These are phyloP conservation scores for Histomonas meleagridis DNA, from an alignment of 208 protist species.

Conservation along the genomic window DNA sequence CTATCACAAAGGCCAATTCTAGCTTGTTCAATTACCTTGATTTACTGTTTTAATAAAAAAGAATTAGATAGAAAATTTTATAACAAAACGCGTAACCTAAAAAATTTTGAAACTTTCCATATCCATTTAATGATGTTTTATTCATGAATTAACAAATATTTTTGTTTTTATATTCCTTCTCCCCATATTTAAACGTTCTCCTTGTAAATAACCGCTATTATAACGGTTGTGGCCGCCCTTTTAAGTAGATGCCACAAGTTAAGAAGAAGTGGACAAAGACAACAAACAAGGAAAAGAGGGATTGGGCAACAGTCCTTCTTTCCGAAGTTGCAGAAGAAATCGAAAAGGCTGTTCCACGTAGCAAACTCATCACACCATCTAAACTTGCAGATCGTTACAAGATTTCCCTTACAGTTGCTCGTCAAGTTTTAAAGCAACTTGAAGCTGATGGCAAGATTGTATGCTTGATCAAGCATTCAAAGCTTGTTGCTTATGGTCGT, in stretches of 20 bases:
- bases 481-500: neutral
- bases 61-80: too few relatives aligned
- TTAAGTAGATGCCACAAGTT: neutral
- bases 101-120: too few relatives aligned
- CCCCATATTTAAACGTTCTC: too few relatives aligned
- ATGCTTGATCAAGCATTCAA: neutral
- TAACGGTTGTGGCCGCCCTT: neutral
- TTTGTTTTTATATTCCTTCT: too few relatives aligned
- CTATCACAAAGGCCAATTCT: too few relatives aligned
- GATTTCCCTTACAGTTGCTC: neutral
- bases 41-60: too few relatives aligned
- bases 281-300: slow-evolving; percentile 27
- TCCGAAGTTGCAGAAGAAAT: neutral
- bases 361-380: neutral
- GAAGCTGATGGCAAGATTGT: neutral
- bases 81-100: too few relatives aligned
- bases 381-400: slow-evolving; percentile 29
- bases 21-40: too few relatives aligned
- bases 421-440: neutral
- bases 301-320: neutral
- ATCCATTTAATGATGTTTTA: too few relatives aligned
- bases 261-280: slow-evolving; percentile 33
- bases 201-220: too few relatives aligned
- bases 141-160: too few relatives aligned
- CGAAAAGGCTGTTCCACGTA: neutral